Evolutionary conservation across 2,329 filamentous ascomycete species (phyloP).

Genomic region (Alternaria atra): DNA sequence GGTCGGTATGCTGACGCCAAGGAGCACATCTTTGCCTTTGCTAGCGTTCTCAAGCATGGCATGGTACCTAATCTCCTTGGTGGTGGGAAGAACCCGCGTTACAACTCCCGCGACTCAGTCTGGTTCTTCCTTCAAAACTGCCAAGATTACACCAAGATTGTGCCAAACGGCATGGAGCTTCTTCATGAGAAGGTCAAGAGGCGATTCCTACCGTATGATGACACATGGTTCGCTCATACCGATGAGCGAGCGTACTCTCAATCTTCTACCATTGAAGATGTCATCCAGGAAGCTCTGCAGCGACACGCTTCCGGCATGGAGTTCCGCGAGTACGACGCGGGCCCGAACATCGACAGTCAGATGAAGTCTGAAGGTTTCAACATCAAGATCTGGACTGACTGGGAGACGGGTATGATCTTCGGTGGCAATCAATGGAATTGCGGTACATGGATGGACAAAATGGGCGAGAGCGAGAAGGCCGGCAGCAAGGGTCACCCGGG

Average conservation of each 20-base stretch:
- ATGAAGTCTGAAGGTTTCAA: slow-evolving; percentile 95
- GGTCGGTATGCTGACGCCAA: slow-evolving; percentile 87
- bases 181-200: slow-evolving; percentile 80
- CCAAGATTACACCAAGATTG: slow-evolving; percentile 88
- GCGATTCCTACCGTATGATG: slow-evolving; percentile 92
- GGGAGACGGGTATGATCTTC: slow-evolving; percentile 89
- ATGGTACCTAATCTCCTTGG: slow-evolving; percentile 97
- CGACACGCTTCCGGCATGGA: slow-evolving; percentile 89
- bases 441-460: slow-evolving; percentile 99
- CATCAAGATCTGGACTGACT: slow-evolving; percentile 89
- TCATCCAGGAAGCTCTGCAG: slow-evolving; percentile 93
- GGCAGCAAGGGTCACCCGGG: slow-evolving; percentile 92
- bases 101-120: slow-evolving; percentile 94
- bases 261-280: slow-evolving; percentile 82
- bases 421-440: slow-evolving; percentile 95
- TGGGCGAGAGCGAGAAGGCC: slow-evolving; percentile 95
- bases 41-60: slow-evolving; percentile 94
- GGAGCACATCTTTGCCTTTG: slow-evolving; percentile 94
- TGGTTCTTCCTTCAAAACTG: slow-evolving; percentile 99
- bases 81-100: slow-evolving; percentile 84
- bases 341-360: slow-evolving; percentile 85
- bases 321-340: slow-evolving; percentile 94
- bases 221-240: slow-evolving; percentile 87
- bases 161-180: slow-evolving; percentile 76
- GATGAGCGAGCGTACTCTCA: slow-evolving; percentile 87